These are phyloP conservation scores for Amoeboaphelidium protococcarum DNA, from an alignment of 371 early-diverging fungal species.

Conservation along the genomic window DNA sequence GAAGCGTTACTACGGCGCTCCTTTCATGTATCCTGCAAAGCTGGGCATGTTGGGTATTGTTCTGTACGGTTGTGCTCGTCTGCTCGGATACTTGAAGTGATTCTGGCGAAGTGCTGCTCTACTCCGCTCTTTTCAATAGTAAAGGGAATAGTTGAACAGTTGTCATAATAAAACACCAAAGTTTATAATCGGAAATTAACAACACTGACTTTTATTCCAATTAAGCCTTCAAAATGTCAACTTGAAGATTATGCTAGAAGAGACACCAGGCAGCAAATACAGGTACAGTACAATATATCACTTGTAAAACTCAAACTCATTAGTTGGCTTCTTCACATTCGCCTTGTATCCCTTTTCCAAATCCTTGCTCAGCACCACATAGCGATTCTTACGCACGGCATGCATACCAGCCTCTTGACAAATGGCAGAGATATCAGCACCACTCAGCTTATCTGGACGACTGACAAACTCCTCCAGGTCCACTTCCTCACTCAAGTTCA, in stretches of 20 bases:
- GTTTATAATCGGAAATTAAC: too few relatives aligned
- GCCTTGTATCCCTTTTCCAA: conserved; percentile 93
- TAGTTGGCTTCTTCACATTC: conserved; percentile 83
- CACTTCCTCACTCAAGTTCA: conserved; percentile 95
- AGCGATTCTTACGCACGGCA: conserved; percentile 90
- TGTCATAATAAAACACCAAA: too few relatives aligned
- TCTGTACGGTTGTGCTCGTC: too few relatives aligned
- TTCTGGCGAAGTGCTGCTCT: too few relatives aligned
- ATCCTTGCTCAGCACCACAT: conserved; percentile 90
- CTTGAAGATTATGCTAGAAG: too few relatives aligned
- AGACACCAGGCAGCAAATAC: too few relatives aligned
- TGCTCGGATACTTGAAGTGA: too few relatives aligned
- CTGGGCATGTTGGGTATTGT: conserved; percentile 3
- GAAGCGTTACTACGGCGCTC: conserved; percentile 10
- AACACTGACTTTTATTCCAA: too few relatives aligned
- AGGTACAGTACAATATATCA: too few relatives aligned
- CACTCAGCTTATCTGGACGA: conserved; percentile 90
- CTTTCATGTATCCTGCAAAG: not conserved
- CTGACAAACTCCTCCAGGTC: conserved; percentile 96
- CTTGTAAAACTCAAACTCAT: conserved; percentile 86
- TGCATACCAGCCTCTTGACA: conserved; percentile 99
- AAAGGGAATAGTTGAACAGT: too few relatives aligned
- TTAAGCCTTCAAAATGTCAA: too few relatives aligned
- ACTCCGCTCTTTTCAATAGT: too few relatives aligned
- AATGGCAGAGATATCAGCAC: conserved; percentile 98